Evolutionary conservation across 495 filamentous ascomycete species (phyloP), one percentile per base, ranked within the genome.

Genomic region (Penicillium mononematosum): DNA sequence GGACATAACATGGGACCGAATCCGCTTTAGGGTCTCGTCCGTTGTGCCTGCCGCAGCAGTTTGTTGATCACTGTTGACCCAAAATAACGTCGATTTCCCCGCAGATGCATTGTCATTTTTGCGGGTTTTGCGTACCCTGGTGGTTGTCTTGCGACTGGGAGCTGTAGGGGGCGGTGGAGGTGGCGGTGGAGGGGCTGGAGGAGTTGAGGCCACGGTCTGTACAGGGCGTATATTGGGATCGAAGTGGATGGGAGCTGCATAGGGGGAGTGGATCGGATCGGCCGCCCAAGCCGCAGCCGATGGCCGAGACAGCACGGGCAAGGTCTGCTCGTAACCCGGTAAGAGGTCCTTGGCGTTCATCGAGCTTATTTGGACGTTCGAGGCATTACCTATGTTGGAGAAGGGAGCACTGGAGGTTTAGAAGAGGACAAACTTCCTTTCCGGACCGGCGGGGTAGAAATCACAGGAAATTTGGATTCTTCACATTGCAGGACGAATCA

Each of bases 1-100:
- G 31, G 76, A 78, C 76, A 79, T 79, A 25, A 79, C 76, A 71
- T 79, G 76, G 22, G 76, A 79, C 17, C 76, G 75, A 46, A 79
- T 79, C 32, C 75, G 73, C 62, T 79, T 79, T 58, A 79, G 64
- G 2, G 75, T 79, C 38, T 78, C 75, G 42, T 78, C 75, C 25
- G 70, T 70, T 10, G 70, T 73, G 4, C 76, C 76, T 48, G 66
- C 64, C 3, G 73, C 64, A 7, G 72, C 75, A 0, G 76, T 73
- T 39, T 78, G 62, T 8, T 65, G 68, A 38, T 79, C 75, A 14
- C 68, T 72, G 62, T 79, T 64, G 56, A 79, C 76, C 76, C 76
- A 79, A 57, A 79, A 79, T 31, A 79, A 55, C 11, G 75, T 73
- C 31, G 75, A 75, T 45, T 71, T 70, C 34, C 68, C 70, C n/a